Conservation (phyloP, 2,329 filamentous ascomycete genomes). For the Aulographum hederae region DNA sequence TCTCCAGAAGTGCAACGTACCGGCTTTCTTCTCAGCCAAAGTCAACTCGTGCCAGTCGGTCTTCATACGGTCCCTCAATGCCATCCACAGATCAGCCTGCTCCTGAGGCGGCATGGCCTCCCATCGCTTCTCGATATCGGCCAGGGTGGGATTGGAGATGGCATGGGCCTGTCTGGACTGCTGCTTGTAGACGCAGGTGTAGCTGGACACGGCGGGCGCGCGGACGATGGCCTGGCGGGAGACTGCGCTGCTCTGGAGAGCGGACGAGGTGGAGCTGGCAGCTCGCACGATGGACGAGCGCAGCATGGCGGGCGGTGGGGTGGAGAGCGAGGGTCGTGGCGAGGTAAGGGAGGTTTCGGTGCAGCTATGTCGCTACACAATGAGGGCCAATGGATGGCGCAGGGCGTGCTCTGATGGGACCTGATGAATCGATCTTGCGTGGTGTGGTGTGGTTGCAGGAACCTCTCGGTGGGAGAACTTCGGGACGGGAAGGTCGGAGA, state of each 20-base stretch:
- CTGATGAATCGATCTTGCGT: too few relatives aligned
- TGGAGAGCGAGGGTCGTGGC: background rate
- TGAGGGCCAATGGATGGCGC: background rate
- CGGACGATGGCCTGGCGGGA: too few relatives aligned
- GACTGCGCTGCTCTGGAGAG: conserved; percentile 8
- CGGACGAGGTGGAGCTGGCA: conserved; percentile 8
- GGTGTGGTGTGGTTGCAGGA: too few relatives aligned
- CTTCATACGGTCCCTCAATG: conserved; percentile 96
- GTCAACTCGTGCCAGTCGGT: conserved; percentile 91
- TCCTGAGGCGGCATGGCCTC: conserved; percentile 95
- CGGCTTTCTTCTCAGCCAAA: conserved; percentile 94
- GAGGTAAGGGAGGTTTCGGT: background rate
- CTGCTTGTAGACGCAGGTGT: conserved; percentile 24
- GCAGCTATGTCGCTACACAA: background rate
- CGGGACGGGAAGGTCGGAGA: too few relatives aligned
- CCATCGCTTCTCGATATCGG: conserved; percentile 99
- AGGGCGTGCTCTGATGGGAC: too few relatives aligned
- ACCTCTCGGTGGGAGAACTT: too few relatives aligned
- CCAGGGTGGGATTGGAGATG: conserved; percentile 92
- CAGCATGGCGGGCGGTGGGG: conserved; percentile 13
- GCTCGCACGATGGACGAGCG: conserved; percentile 21
- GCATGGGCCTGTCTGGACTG: conserved; percentile 54
- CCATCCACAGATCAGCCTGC: conserved; percentile 99
- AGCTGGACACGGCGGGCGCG: conserved; percentile 14
- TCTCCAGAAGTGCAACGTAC: too few relatives aligned